These are phyloP conservation scores for Dalbergia cultrata DNA, from an alignment of 306 rosid species.

Conservation along the genomic window DNA sequence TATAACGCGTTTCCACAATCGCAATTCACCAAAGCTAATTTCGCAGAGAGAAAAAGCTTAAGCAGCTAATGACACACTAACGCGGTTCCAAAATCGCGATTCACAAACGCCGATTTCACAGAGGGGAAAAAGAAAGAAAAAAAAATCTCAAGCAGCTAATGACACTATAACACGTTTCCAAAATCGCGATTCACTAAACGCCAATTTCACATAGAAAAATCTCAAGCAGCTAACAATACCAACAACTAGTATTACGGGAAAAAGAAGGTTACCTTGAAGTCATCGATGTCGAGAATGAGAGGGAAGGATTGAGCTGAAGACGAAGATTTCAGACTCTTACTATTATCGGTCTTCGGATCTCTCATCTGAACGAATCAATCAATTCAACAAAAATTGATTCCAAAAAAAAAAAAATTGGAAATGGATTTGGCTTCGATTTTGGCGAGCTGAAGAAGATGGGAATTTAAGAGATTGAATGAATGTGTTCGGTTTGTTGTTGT, in stretches of 20 bases:
- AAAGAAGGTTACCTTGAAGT: constrained; percentile 73
- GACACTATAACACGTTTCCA: not conserved
- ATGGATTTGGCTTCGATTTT: not conserved
- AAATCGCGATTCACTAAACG: no score
- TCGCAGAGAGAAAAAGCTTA: not conserved
- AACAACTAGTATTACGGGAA: not conserved
- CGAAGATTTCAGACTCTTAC: constrained; percentile 52
- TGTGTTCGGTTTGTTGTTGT: not conserved
- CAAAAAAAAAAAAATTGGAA: no score
- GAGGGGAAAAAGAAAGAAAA: no score
- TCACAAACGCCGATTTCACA: not conserved
- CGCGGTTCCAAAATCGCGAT: not conserved
- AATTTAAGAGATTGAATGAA: not conserved
- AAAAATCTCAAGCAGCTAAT: no score
- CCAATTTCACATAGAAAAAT: no score
- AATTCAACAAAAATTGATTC: no score
- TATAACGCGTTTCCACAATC: not conserved
- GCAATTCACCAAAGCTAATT: not conserved
- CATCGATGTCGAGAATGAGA: constrained; percentile 87
- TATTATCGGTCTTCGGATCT: constrained; percentile 54
- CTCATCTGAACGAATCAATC: constrained; percentile 62
- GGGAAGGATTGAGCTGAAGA: constrained; percentile 71
- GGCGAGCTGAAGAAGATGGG: no score
- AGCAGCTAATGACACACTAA: not conserved
- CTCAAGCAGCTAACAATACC: no score